phyloP scores from a whole-genome alignment of 352 stramenopile species.

The Pythium sp. region DNA sequence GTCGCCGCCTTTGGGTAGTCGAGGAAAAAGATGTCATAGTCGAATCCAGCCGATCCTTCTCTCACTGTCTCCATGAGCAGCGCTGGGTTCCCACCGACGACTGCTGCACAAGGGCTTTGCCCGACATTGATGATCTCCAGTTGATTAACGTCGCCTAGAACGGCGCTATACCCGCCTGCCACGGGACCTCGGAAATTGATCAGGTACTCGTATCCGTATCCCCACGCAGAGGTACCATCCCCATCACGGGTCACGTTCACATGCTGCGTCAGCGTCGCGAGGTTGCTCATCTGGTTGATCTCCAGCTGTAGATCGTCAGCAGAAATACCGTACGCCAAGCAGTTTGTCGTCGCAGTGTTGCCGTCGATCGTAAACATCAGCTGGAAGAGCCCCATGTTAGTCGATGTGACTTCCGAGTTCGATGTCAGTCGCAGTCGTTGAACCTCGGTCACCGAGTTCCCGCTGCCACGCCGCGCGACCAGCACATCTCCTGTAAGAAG shows the following conservation, averaged over 20 bases:
- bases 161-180: slow-evolving; percentile 45
- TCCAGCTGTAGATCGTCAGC: slow-evolving; percentile 50
- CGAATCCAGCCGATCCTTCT: slow-evolving; percentile 50
- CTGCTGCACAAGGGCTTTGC: slow-evolving; percentile 32
- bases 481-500: slow-evolving; percentile 48
- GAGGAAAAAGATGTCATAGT: slow-evolving; percentile 81
- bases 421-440: slow-evolving; percentile 70
- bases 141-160: slow-evolving; percentile 54
- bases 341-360: slow-evolving; percentile 46
- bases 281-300: slow-evolving; percentile 59
- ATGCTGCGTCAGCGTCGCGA: slow-evolving; percentile 37
- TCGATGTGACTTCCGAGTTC: slow-evolving; percentile 53
- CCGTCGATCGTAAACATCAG: slow-evolving; percentile 60
- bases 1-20: slow-evolving; percentile 35
- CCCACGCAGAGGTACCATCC: slow-evolving; percentile 60
- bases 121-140: slow-evolving; percentile 57
- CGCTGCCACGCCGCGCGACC: slow-evolving; percentile 55
- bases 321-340: slow-evolving; percentile 72
- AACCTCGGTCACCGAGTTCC: slow-evolving; percentile 60
- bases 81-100: slow-evolving; percentile 43
- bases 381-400: slow-evolving; percentile 49
- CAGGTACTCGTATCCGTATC: slow-evolving; percentile 78
- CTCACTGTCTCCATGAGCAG: slow-evolving; percentile 71
- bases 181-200: slow-evolving; percentile 63
- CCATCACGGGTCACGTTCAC: slow-evolving; percentile 66